Conservation (phyloP, 2,329 filamentous ascomycete genomes). For the Cephalotrichum gorgonifer region DNA sequence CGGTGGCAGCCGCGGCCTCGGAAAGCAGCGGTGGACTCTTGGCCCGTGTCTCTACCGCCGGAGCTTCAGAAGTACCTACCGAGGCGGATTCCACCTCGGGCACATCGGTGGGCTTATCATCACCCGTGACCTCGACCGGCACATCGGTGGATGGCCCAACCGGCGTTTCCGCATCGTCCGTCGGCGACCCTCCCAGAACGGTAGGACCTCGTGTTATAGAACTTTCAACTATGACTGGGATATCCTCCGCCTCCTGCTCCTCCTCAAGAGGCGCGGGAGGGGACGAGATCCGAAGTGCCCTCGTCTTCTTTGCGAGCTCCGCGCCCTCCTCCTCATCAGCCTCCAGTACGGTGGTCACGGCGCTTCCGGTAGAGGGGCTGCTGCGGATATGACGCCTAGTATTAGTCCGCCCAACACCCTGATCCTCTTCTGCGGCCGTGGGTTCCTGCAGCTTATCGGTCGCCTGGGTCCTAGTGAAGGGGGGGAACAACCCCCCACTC, state of each 20-base stretch:
- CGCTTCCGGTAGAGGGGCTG: slow-evolving; percentile 68
- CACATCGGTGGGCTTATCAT: background rate
- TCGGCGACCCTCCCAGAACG: background rate
- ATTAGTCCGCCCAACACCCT: slow-evolving; percentile 40
- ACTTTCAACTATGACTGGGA: slow-evolving; percentile 27
- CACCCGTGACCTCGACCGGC: background rate
- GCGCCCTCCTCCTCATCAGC: slow-evolving; percentile 10
- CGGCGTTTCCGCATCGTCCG: background rate
- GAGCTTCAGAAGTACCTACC: background rate
- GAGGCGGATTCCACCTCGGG: background rate
- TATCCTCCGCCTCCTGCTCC: slow-evolving; percentile 27
- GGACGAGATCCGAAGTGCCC: slow-evolving; percentile 1
- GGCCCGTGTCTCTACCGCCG: background rate
- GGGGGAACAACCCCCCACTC: slow-evolving; percentile 12
- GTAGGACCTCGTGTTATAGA: background rate
- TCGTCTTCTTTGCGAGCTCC: slow-evolving; percentile 16
- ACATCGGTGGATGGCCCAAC: background rate
- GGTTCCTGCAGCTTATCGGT: slow-evolving; percentile 2
- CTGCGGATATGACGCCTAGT: slow-evolving; percentile 74
- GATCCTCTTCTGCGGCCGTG: slow-evolving; percentile 2
- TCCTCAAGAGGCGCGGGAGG: slow-evolving; percentile 10
- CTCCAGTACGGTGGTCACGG: slow-evolving; percentile 65
- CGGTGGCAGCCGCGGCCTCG: background rate
- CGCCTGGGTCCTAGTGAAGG: slow-evolving; percentile 7
- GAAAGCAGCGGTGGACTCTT: background rate